Evolutionary conservation across 768 basidiomycete species (phyloP), one percentile per base, ranked within the genome.

Genomic region (Hericium coralloides): DNA sequence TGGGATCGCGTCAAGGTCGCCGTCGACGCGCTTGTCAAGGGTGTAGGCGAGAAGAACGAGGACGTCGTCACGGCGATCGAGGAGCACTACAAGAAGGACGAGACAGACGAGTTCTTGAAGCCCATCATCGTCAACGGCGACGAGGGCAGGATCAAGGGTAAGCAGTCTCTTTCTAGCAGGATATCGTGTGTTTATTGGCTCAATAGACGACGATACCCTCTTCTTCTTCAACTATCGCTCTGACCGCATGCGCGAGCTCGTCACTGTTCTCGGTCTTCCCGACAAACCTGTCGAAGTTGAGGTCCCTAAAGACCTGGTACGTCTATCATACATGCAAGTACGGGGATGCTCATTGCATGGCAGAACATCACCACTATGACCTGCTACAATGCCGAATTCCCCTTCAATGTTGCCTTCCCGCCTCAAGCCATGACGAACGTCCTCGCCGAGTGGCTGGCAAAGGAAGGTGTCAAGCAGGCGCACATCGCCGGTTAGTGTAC

Each of bases 151-250:
- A 82, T 95, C 66, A 87, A 93, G 71, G 87, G 90, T 87, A 63
- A 50, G 76, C 69, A 6, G 12, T 9, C 7, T 3, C 3, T 2
- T 3, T 25, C n/a, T 31, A 25, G 20, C 18, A 55, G 22, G 12
- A 17, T 51, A 41, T 49, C 4, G 38, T 38, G 31, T 31, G 31
- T 31, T 6, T 8, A 31, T 31, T 6, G 31, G 31, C 31, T 41
- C 6, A 38, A 8, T 61, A 92, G 92, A 92, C 57, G 79, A 75
- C 45, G 94, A 97, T 70, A 95, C 93, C 0, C 67, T 98, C 4
- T 97, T 95, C 80, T 84, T 90, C 74, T 98, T 95, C 84, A 98
- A 98, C 76, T 97, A 98, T 72, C 86, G 95, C 59, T 95, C 94
- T 0, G 94, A 98, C 70, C 86, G 95, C 54, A 92, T 98, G 89